A percentile compares a stretch with the other conserved stretches of the same genome.
Evolutionary conservation across 129 eudicot genomes (phyloP).

Genomic region (Apium graveolens): DNA sequence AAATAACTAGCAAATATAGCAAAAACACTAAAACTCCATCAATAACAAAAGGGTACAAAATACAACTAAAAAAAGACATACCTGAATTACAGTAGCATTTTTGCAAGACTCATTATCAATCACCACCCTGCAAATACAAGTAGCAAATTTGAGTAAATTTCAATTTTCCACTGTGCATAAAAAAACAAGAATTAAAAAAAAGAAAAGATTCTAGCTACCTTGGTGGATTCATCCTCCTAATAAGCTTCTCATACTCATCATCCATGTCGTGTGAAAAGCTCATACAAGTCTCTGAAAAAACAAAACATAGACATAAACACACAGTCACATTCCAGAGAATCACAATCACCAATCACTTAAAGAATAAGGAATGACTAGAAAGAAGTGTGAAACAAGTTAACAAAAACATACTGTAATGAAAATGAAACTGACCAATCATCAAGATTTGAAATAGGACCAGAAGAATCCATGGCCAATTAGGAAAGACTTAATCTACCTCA

Average conservation of each 20-base stretch:
- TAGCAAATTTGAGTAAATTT: constrained; percentile 11
- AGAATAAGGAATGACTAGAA: constrained; percentile 13
- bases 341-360: constrained; percentile 25
- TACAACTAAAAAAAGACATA: constrained; percentile 14
- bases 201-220: constrained; percentile 39
- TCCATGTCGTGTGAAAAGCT: constrained; percentile 82
- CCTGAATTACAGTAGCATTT: constrained; percentile 83
- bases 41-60: neutral
- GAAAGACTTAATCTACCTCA: constrained; percentile 25
- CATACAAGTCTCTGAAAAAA: constrained; percentile 41
- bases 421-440: constrained; percentile 20
- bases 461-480: constrained; percentile 28
- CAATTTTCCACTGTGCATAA: neutral
- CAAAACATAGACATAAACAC: constrained; percentile 19
- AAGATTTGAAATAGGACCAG: constrained; percentile 23
- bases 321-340: constrained; percentile 9
- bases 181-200: neutral
- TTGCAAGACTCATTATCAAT: constrained; percentile 77
- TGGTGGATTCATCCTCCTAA: constrained; percentile 96
- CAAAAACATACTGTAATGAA: constrained; percentile 1
- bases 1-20: constrained; percentile 7
- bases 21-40: neutral
- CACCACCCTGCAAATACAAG: constrained; percentile 46
- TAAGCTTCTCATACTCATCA: constrained; percentile 89
- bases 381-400: constrained; percentile 28